phyloP scores from a whole-genome alignment of 768 basidiomycete species.

The Dioszegia aurantiaca region DNA sequence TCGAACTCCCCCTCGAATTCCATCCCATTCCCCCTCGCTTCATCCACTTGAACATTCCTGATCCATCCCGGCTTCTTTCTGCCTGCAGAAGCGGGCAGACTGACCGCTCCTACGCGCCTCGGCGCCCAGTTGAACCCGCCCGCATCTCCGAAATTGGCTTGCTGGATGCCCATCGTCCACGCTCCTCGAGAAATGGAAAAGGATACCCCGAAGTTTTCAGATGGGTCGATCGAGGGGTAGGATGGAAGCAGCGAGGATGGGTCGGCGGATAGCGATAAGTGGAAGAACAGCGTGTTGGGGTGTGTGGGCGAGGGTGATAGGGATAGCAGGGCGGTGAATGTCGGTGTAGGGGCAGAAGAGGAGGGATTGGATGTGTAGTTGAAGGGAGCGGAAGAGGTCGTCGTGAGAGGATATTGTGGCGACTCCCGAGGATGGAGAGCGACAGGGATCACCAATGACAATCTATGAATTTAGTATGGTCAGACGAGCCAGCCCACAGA shows the following conservation, averaged over 20 bases:
- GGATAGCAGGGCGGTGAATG: conserved; percentile 3
- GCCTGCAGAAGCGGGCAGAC: neutral
- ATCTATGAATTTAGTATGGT: neutral
- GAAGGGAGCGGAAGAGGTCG: conserved; percentile 3
- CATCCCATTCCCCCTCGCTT: conserved; percentile 5
- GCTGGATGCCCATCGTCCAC: conserved; percentile 18
- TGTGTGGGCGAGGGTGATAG: conserved; percentile 4
- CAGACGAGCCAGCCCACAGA: too few relatives aligned
- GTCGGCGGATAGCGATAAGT: conserved; percentile 5
- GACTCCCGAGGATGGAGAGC: neutral
- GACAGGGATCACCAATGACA: conserved; percentile 1
- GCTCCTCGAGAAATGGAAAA: conserved; percentile 12
- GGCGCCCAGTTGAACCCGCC: conserved; percentile 14
- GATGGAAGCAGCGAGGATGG: conserved; percentile 11
- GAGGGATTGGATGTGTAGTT: conserved; percentile 4
- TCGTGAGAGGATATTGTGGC: conserved; percentile 10
- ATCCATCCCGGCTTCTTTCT: neutral
- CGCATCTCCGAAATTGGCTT: conserved; percentile 14
- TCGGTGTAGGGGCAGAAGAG: conserved; percentile 1
- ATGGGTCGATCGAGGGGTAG: neutral
- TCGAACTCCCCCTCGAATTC: conserved; percentile 15
- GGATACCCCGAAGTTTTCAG: conserved; percentile 12
- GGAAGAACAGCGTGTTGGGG: conserved; percentile 6
- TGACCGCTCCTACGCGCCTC: conserved; percentile 11
- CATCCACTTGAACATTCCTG: neutral